These are phyloP conservation scores for Ophiosphaerella narmari DNA, from an alignment of 2,329 filamentous ascomycete species.

Conservation along the genomic window DNA sequence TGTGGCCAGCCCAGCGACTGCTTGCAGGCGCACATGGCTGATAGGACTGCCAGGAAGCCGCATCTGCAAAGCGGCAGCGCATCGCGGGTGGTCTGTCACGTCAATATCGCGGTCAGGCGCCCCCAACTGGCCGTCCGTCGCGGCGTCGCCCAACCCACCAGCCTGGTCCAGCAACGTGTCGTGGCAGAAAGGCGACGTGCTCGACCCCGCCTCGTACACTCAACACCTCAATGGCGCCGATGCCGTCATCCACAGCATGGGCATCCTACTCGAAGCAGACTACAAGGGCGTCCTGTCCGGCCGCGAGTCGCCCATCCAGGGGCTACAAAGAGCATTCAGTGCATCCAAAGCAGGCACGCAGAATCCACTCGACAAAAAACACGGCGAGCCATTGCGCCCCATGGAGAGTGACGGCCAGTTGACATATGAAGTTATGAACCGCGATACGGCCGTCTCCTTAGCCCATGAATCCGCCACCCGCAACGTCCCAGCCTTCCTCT, in stretches of 20 bases:
- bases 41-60: conserved; percentile 59
- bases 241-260: conserved; percentile 92
- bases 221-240: conserved; percentile 75
- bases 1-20: conserved; percentile 26
- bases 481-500: conserved; percentile 74
- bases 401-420: conserved; percentile 74
- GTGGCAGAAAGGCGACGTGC: conserved; percentile 88
- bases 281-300: conserved; percentile 93
- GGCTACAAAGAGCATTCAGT: conserved; percentile 78
- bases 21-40: conserved; percentile 5
- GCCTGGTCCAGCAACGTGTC: conserved; percentile 80
- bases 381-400: conserved; percentile 64
- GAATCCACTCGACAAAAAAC: conserved; percentile 70
- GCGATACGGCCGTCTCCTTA: conserved; percentile 81
- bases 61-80: conserved; percentile 88
- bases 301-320: conserved; percentile 77
- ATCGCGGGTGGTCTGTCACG: conserved; percentile 86
- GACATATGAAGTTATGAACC: conserved; percentile 97
- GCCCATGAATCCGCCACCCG: conserved; percentile 74
- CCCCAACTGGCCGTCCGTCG: conserved; percentile 80
- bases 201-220: conserved; percentile 79
- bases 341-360: conserved; percentile 63
- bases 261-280: conserved; percentile 93
- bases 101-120: conserved; percentile 95
- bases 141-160: conserved; percentile 71